Base-by-base conservation (phyloP, 2,329 filamentous ascomycete species). In the Cladosporium sphaerospermum region DNA sequence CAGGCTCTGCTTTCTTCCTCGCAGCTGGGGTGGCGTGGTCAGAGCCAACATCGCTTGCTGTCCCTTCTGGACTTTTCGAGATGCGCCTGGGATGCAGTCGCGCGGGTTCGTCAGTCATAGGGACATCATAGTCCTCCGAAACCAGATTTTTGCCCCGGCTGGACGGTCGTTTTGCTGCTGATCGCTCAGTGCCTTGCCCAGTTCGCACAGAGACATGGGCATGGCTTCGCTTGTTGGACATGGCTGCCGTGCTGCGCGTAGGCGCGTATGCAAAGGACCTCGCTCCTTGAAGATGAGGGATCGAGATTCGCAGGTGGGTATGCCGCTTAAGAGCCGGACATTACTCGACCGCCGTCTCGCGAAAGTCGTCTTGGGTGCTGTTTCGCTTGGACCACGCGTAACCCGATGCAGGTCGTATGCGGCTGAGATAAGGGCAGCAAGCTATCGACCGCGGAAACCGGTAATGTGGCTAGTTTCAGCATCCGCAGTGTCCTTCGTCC, bases 1-100 rank as follows among this genome's bases (percentile, higher is more conserved):
- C 50, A 9, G 50, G 50, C 34, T 53, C 50, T 19, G 50, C 50
- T 42, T 53, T 53, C 31, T 53, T 53, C 9, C 50, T 36, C 18
- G 39, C 3, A 1, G 36, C 28, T 4, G 28, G 16, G 1, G 43
- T 16, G 23, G 23, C 23, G 9, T 14, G 43, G 31, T 53, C 50
- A 11, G 50, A 53, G 44, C 44, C 34, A 10, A 36, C 36, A 41
- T 53, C 50, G 43, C 50, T 53, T 9, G 43, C 48, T 11, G 48
- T 32, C 16, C 32, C 48, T 13, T 44, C 40, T 2, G 32, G 9
- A 2, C 8, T 39, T 14, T 37, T 47, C 3, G 45, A 47, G 7
- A 33, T 16, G 18, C 48, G 48, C 40, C 32, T 16, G 4, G 16
- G 4, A 9, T 11, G 19, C 13, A 8, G 11, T 31, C 9, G 9